These are phyloP conservation scores for Graphilbum ipis-grandicollis DNA, from an alignment of 2,329 filamentous ascomycete species.

Conservation along the genomic window DNA sequence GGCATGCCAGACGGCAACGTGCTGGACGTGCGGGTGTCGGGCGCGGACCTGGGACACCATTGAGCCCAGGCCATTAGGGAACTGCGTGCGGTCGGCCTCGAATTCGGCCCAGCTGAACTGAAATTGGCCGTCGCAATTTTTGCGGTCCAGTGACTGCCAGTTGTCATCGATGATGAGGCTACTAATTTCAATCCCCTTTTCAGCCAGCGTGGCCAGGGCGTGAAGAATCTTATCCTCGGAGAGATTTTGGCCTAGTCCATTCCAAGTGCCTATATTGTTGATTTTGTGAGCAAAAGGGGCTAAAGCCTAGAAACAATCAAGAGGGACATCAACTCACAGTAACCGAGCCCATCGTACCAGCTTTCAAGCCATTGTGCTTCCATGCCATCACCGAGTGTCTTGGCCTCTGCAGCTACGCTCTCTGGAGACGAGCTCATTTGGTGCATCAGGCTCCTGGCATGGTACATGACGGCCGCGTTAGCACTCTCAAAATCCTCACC, in stretches of 20 bases:
- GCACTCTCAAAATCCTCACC: conserved; percentile 59
- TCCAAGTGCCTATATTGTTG: conserved; percentile 57
- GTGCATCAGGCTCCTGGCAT: conserved; percentile 46
- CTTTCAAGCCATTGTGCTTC: conserved; percentile 56
- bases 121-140: conserved; percentile 30
- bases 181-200: conserved; percentile 57
- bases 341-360: conserved; percentile 87
- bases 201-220: conserved; percentile 54
- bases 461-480: conserved; percentile 69
- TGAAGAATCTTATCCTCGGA: conserved; percentile 64
- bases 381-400: conserved; percentile 28
- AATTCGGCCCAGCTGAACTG: conserved; percentile 61
- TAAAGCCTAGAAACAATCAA: too few species aligned
- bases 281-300: not conserved
- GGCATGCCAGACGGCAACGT: conserved; percentile 91
- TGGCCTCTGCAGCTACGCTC: conserved; percentile 16
- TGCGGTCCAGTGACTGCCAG: conserved; percentile 61
- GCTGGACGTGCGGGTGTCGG: conserved; percentile 53
- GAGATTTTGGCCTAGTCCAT: conserved; percentile 68
- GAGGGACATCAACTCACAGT: conserved; percentile 49
- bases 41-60: conserved; percentile 52
- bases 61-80: conserved; percentile 62
- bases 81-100: conserved; percentile 64
- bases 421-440: conserved; percentile 22
- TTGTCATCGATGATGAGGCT: conserved; percentile 94